Percentiles rank a stretch among this genome's conserved stretches.
Conservation (phyloP, 768 basidiomycete species). For the Zangia roseola region DNA sequence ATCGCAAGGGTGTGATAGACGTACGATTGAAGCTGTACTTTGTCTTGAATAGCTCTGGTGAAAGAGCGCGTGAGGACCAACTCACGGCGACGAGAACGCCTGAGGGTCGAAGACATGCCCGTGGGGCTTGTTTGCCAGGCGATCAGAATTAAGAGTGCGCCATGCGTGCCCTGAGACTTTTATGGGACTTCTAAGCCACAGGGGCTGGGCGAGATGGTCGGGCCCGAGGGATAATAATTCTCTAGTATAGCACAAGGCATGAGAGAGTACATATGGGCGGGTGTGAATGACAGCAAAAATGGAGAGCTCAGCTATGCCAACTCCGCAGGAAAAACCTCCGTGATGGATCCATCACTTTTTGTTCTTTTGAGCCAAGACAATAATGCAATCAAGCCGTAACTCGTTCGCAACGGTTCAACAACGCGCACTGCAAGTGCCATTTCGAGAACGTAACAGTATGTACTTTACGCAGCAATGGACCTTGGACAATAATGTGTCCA, state of each 20-base stretch:
- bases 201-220: conserved; percentile 20
- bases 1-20: conserved; percentile 10
- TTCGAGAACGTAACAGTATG: no score
- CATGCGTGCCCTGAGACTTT: conserved; percentile 23
- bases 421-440: no score
- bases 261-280: conserved; percentile 6
- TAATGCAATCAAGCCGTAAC: no score
- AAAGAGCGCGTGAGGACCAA: conserved; percentile 51
- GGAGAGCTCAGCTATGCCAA: conserved; percentile 19
- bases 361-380: conserved; percentile 1
- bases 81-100: conserved; percentile 47
- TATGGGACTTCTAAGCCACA: conserved; percentile 32
- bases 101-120: conserved; percentile 42
- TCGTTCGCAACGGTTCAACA: no score
- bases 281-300: conserved; percentile 18
- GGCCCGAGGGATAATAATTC: conserved; percentile 16
- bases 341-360: conserved; percentile 15
- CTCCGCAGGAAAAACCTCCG: conserved; percentile 1
- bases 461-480: no score
- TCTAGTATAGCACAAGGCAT: conserved; percentile 10
- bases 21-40: conserved; percentile 34
- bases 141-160: conserved; percentile 11
- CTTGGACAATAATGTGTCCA: no score
- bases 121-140: conserved; percentile 17
- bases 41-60: conserved; percentile 45